These are phyloP conservation scores for Amauroascus verrucosus DNA, from an alignment of 2,329 filamentous ascomycete genomes.

Conservation along the genomic window DNA sequence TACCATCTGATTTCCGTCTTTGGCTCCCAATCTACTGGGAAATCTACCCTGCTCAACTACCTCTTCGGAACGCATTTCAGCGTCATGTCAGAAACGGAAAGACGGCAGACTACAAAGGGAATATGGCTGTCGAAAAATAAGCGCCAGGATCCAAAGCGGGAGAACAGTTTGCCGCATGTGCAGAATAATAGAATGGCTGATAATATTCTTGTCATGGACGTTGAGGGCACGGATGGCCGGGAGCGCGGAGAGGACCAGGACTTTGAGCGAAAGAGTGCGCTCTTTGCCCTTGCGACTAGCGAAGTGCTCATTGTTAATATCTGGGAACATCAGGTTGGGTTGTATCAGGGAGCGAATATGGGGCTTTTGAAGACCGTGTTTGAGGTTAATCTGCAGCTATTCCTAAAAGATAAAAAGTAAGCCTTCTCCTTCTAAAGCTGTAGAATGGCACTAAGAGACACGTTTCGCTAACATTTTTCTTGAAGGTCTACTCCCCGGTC, in stretches of 20 bases:
- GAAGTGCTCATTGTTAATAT: constrained; percentile 98
- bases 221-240: constrained; percentile 92
- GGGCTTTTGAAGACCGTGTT: constrained; percentile 96
- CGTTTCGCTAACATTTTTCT: not conserved
- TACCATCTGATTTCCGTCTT: constrained; percentile 99
- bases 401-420: constrained; percentile 88
- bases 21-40: constrained; percentile 95
- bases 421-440: constrained; percentile 24
- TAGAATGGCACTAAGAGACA: not conserved
- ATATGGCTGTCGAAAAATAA: constrained; percentile 99
- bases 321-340: constrained; percentile 96
- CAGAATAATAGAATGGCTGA: constrained; percentile 63
- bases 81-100: constrained; percentile 91
- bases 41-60: constrained; percentile 91
- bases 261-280: constrained; percentile 94
- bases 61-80: constrained; percentile 94
- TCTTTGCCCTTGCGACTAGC: constrained; percentile 93
- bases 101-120: constrained; percentile 94
- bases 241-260: constrained; percentile 97
- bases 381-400: constrained; percentile 94
- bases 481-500: constrained; percentile 72
- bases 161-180: constrained; percentile 14
- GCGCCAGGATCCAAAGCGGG: constrained; percentile 41
- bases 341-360: constrained; percentile 99
- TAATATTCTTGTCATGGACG: constrained; percentile 98